Evolutionary conservation across 495 filamentous ascomycete genomes (phyloP).

Genomic region (Penicillium ucsense): DNA sequence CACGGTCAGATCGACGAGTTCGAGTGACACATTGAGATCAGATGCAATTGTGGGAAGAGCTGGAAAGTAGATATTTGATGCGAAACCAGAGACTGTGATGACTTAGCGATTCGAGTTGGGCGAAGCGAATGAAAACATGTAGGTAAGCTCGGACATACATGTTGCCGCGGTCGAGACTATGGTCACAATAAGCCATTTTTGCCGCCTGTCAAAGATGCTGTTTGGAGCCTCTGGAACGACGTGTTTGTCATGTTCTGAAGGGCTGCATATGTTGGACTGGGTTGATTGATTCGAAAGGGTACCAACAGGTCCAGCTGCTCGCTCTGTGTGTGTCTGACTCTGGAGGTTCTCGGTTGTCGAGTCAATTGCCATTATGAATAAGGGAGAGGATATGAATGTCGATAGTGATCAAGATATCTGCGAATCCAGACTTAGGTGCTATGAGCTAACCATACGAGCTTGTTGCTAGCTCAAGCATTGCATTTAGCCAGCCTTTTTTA

Average conservation of each 20-base stretch:
- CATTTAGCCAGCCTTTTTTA: too few relatives aligned
- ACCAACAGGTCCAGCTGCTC: not conserved
- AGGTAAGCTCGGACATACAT: conserved; percentile 13
- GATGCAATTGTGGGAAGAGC: conserved; percentile 35
- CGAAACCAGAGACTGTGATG: conserved; percentile 37
- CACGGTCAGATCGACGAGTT: conserved; percentile 40
- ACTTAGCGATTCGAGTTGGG: not conserved
- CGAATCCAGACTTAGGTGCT: too few relatives aligned
- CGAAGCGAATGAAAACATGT: conserved; percentile 13
- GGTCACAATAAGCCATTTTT: not conserved
- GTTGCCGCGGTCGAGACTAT: not conserved
- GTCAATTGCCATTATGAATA: not conserved
- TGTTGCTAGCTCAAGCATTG: too few relatives aligned
- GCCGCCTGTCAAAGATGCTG: conserved; percentile 3
- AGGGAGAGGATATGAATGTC: not conserved
- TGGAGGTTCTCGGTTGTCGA: not conserved
- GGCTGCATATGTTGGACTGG: not conserved
- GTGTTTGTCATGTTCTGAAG: not conserved
- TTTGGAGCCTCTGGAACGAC: not conserved
- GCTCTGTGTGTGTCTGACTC: not conserved
- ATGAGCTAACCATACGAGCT: too few relatives aligned
- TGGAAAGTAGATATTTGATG: conserved; percentile 48
- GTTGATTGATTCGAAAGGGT: not conserved
- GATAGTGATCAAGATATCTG: not conserved
- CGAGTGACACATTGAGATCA: conserved; percentile 32